Percentiles rank a stretch among this genome's conserved stretches.
Conservation (phyloP, 805 yeast genomes). For the Kuraishia ogatae region DNA sequence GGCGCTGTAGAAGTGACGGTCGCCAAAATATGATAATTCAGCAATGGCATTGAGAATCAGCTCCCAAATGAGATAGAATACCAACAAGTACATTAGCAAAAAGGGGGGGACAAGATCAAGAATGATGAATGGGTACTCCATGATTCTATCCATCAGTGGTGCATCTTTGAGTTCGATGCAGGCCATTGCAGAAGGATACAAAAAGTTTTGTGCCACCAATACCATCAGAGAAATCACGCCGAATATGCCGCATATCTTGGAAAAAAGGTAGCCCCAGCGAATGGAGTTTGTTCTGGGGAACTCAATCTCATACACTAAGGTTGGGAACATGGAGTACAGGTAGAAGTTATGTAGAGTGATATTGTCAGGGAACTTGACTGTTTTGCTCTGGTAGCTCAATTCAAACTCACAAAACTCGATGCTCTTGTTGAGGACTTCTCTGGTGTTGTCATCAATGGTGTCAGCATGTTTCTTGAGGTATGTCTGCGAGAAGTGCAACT, state of each 20-base stretch:
- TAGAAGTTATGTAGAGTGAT: slow-evolving; percentile 60
- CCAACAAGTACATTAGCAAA: slow-evolving; percentile 62
- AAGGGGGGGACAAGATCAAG: slow-evolving; percentile 78
- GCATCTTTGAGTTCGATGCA: slow-evolving; percentile 45
- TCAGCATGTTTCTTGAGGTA: slow-evolving; percentile 29
- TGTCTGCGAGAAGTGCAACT: slow-evolving; percentile 39
- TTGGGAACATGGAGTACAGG: slow-evolving; percentile 80
- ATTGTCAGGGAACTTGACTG: slow-evolving; percentile 59
- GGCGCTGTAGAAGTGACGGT: slow-evolving; percentile 86
- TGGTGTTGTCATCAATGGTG: slow-evolving; percentile 19
- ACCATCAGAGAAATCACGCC: slow-evolving; percentile 85
- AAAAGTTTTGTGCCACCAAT: slow-evolving; percentile 60
- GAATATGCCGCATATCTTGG: slow-evolving; percentile 71
- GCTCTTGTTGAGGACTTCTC: slow-evolving; percentile 33
- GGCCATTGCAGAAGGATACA: slow-evolving; percentile 65
- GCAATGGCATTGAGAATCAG: slow-evolving; percentile 85
- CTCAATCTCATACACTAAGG: slow-evolving; percentile 73
- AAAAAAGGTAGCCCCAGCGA: slow-evolving; percentile 58
- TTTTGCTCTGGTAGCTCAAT: slow-evolving; percentile 45
- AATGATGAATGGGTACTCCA: slow-evolving; percentile 47
- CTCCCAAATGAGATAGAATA: slow-evolving; percentile 92
- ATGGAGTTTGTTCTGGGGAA: slow-evolving; percentile 70
- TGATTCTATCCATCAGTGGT: slow-evolving; percentile 35
- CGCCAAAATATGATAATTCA: slow-evolving; percentile 79
- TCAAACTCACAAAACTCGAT: slow-evolving; percentile 68